Base-by-base conservation (phyloP, 208 protist genomes). In the Acanthamoeba pearcei region DNA sequence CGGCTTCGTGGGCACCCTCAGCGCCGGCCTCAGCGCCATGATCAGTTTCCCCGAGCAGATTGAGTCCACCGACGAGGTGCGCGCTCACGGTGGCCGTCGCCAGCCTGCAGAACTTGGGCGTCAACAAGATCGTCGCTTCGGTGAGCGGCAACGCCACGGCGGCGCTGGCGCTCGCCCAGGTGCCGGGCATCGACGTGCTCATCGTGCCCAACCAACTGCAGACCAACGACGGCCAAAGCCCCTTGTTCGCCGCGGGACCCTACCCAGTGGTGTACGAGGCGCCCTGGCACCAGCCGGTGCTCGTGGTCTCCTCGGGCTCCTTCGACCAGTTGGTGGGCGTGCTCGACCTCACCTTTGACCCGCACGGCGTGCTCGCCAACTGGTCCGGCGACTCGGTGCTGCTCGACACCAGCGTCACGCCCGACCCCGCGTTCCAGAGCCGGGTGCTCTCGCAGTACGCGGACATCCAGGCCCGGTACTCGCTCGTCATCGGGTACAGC, bases 121-220 rank as follows among this genome's bases (percentile, higher is more conserved):
- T n/a, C n/a, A n/a, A n/a, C n/a, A n/a, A n/a, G n/a, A n/a, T n/a
- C n/a, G n/a, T n/a, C n/a, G n/a, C n/a, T n/a, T n/a, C n/a, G n/a
- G n/a, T n/a, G n/a, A n/a, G n/a, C n/a, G n/a, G n/a, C n/a, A n/a
- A n/a, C n/a, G n/a, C n/a, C n/a, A n/a, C n/a, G n/a, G n/a, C n/a
- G n/a, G n/a, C n/a, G n/a, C n/a, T n/a, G n/a, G n/a, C n/a, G n/a
- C n/a, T n/a, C n/a, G n/a, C n/a, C n/a, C n/a, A n/a, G n/a, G 88
- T 93, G 42, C 88, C 88, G 15, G 88, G 88, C 32, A 93, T 93
- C 53, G 88, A 93, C 88, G 38, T 93, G 24, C 62, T 93, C 35
- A 93, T 93, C 88, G 66, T 93, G 62, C 88, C 88, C n/a, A 51
- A 5, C 5, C 62, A 93, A 64, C 51, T 93, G 8, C 70, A 93